Evolutionary conservation across 2,329 filamentous ascomycete species (phyloP), one percentile per base, ranked within the genome.

Genomic region (Colletotrichum sp.): DNA sequence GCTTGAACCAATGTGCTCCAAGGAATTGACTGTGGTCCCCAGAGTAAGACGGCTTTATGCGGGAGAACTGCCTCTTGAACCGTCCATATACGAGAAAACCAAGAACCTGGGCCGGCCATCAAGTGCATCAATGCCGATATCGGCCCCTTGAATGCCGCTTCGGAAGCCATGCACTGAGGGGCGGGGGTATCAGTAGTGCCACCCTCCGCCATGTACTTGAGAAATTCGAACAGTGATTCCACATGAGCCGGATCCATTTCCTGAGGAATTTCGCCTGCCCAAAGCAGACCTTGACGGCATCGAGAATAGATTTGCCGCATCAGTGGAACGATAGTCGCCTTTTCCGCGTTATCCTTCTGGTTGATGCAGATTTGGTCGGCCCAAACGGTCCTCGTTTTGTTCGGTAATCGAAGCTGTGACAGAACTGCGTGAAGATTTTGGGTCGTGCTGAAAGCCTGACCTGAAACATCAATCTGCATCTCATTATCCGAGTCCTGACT

Each of bases 361-460:
- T 52, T 21, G 43, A 52, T 52, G 10, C 43, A 52, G 1, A 52
- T 52, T 21, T 52, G 43, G n/a, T 52, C 43, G 43, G 43, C 43
- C 43, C 43, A 52, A 4, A 52, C n/a, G 0, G 43, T 52, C 10
- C 43, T 52, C 6, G n/a, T 13, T 21, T 52, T 52, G n/a, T 52
- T 24, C 21, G 21, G 21, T 24, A 52, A 1, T 0, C 43, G 43
- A 21, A 52, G 43, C 6, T 2, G 43, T 3, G 4, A 52, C 6
- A 52, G 43, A 13, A 2, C 43, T 52, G 43, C 43, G 0, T 13
- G n/a, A 7, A 52, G 43, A 52, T 21, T 48, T 7, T 2, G 7
- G 0, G 43, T 52, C 10, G n/a, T 21, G 0, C 1, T 13, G 2
- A 52, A 52, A 21, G 6, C 10, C 6, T 52, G 0, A 3, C 43